These are phyloP conservation scores for Lepraria neglecta DNA, from an alignment of 495 filamentous ascomycete species.

Conservation along the genomic window DNA sequence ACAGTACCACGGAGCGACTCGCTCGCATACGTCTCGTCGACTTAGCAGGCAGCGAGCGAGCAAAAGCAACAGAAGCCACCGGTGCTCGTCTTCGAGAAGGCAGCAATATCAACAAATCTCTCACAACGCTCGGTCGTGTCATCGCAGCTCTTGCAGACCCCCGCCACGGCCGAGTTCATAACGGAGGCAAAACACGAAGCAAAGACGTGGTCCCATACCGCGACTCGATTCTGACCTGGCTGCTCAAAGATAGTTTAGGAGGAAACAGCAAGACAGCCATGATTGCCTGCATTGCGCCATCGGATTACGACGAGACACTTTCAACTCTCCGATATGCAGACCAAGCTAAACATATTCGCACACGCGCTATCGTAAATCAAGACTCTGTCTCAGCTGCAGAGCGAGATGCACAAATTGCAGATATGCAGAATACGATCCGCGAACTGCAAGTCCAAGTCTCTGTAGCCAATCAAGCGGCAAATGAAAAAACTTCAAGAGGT, in stretches of 20 bases:
- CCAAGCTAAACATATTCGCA: slow-evolving; percentile 95
- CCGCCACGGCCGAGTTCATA: slow-evolving; percentile 45
- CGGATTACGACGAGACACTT: slow-evolving; percentile 95
- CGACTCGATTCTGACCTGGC: slow-evolving; percentile 95
- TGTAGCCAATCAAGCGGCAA: slow-evolving; percentile 29
- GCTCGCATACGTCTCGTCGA: slow-evolving; percentile 94
- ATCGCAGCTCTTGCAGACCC: slow-evolving; percentile 95
- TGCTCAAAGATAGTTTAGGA: slow-evolving; percentile 89
- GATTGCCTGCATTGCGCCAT: slow-evolving; percentile 94
- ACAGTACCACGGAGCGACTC: slow-evolving; percentile 89
- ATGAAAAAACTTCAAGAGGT: slow-evolving; percentile 28
- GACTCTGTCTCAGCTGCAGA: slow-evolving; percentile 80
- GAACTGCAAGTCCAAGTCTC: slow-evolving; percentile 69
- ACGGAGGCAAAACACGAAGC: slow-evolving; percentile 43
- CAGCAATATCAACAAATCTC: slow-evolving; percentile 96
- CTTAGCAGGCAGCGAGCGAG: slow-evolving; percentile 88
- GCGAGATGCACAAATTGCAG: slow-evolving; percentile 84
- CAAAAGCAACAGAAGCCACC: slow-evolving; percentile 92
- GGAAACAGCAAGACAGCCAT: slow-evolving; percentile 97
- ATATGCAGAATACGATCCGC: slow-evolving; percentile 91
- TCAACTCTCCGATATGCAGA: slow-evolving; percentile 95
- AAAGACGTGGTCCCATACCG: slow-evolving; percentile 85
- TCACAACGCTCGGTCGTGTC: slow-evolving; percentile 90
- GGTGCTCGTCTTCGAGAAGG: slow-evolving; percentile 86
- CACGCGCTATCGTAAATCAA: slow-evolving; percentile 92